Evolutionary conservation across 2,329 filamentous ascomycete genomes (phyloP).

Genomic region (Mycosphaerella arachidis): DNA sequence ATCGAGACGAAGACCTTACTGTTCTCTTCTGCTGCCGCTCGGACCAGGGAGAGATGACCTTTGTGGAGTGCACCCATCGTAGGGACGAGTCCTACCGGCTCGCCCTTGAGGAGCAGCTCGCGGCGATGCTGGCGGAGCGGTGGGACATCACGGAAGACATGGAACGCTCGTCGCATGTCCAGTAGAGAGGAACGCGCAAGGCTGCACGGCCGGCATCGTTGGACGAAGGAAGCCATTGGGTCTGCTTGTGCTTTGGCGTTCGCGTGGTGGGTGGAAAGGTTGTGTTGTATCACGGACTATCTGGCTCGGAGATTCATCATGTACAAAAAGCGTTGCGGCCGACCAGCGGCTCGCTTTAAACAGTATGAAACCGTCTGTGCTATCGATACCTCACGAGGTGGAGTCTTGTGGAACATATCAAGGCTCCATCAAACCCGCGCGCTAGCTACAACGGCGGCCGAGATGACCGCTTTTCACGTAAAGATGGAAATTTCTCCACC

Average conservation of each 20-base stretch:
- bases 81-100: constrained; percentile 80
- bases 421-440: background rate
- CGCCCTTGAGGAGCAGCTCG: constrained; percentile 60
- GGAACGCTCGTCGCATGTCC: constrained; percentile 45
- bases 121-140: constrained; percentile 66
- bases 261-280: no score
- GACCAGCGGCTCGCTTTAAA: constrained; percentile 1
- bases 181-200: background rate
- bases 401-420: background rate
- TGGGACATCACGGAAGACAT: constrained; percentile 70
- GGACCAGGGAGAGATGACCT: constrained; percentile 82
- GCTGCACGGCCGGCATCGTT: background rate
- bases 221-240: constrained; percentile 1
- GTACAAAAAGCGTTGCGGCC: background rate
- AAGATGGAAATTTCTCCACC: background rate
- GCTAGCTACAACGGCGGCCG: background rate
- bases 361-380: constrained; percentile 8
- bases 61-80: constrained; percentile 98
- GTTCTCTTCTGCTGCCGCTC: constrained; percentile 76
- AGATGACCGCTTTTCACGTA: background rate
- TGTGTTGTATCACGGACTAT: background rate
- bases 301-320: background rate
- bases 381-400: background rate
- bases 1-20: constrained; percentile 85
- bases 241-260: background rate